Evolutionary conservation across 1,284 basidiomycete genomes (phyloP), one percentile per base, ranked within the genome.

Genomic region (Leccinum angustisporum): DNA sequence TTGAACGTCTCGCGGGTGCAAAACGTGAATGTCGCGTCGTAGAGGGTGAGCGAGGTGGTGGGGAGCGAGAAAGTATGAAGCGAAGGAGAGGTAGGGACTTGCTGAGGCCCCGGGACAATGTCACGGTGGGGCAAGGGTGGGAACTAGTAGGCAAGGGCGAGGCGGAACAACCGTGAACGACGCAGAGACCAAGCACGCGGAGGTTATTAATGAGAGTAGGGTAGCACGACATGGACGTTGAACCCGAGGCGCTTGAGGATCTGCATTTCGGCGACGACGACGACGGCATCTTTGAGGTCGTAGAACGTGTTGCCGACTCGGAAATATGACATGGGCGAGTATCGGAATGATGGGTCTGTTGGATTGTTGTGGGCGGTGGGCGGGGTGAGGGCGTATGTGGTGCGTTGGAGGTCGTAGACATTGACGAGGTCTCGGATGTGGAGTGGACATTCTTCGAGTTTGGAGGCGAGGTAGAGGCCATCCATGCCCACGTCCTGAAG

Each of bases 191-290:
- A 14, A 99, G 84, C 27, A 98, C 86, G 63, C 94, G 87, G 66
- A 98, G 83, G 75, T 99, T 99, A 78, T 98, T 98, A 70, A 98
- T 90, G 64, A 98, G 84, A 13, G 95, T 94, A 98, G 0, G 97
- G 96, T 48, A 98, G 79, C 14, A 93, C 90, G 55, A 97, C 94
- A 69, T 90, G 82, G 57, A 95, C 91, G 69, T 95, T 91, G 78
- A 95, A 95, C 4, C 92, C 93, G 11, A 95, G 83, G 40, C 95
- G 86, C 78, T 99, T 99, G 65, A 99, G 83, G 18, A 99, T 86
- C 74, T 99, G 97, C 94, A 99, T 98, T 77, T 99, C 97, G 1
- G 91, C 88, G 14, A 97, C 90, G 25, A 97, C 90, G 25, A 98
- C 94, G 53, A 98, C 80, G 5, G 92, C 89, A 69, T 97, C 95